These are phyloP conservation scores for Diplocarpon mali DNA, from an alignment of 2,329 filamentous ascomycete species.

Conservation along the genomic window DNA sequence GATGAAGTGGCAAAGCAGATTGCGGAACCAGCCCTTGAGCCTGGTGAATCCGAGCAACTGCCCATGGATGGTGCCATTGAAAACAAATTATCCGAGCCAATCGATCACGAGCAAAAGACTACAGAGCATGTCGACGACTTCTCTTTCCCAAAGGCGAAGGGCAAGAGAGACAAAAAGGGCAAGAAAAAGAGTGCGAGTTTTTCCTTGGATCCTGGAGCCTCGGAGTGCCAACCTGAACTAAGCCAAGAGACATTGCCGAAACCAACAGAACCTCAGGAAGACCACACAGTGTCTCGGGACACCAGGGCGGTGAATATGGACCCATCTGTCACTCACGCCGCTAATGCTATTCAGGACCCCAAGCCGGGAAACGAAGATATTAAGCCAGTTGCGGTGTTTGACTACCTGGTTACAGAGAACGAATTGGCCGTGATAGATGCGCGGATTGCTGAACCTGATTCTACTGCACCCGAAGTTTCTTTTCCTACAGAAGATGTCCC, in stretches of 20 bases:
- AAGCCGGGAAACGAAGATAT: background rate
- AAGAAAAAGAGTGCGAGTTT: constrained; percentile 2
- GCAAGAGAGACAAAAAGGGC: constrained; percentile 2
- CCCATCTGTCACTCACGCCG: background rate
- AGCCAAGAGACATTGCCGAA: background rate
- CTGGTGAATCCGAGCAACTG: background rate
- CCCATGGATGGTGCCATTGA: background rate
- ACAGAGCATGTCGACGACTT: background rate
- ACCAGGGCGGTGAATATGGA: background rate
- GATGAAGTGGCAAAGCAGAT: background rate
- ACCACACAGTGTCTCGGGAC: background rate
- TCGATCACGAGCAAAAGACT: background rate
- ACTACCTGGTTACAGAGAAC: background rate
- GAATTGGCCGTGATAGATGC: background rate
- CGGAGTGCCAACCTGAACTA: background rate
- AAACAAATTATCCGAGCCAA: background rate
- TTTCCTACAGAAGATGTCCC: background rate
- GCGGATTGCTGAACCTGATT: background rate
- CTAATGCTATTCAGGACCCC: background rate
- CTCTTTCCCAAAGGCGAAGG: background rate
- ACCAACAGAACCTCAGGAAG: background rate
- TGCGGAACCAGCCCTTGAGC: background rate
- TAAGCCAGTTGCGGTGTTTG: background rate
- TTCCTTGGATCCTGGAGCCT: background rate
- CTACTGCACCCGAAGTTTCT: background rate